Conservation (phyloP, 805 yeast species). For the Candida nonsorbophila region DNA sequence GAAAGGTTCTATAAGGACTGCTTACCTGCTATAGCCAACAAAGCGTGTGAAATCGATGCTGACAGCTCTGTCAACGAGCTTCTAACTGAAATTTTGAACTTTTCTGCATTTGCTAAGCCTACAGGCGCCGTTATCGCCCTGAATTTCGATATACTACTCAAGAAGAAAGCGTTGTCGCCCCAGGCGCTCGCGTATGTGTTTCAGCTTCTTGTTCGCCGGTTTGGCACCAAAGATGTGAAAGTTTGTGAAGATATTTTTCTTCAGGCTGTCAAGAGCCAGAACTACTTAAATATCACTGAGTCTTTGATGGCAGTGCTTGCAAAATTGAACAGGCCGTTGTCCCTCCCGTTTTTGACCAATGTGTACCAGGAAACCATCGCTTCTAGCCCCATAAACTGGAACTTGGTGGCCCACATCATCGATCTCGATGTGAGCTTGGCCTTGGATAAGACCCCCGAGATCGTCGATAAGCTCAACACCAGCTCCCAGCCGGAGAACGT, state of each 20-base stretch:
- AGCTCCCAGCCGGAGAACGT: too few species aligned
- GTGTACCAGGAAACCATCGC: conserved; percentile 28
- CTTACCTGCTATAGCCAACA: conserved; percentile 6
- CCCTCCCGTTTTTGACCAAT: conserved; percentile 44
- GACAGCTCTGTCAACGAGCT: conserved; percentile 1
- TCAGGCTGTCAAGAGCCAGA: conserved; percentile 23
- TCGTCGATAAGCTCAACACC: conserved; percentile 1
- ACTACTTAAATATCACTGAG: conserved; percentile 37
- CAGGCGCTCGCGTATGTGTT: conserved; percentile 15
- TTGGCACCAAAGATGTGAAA: conserved; percentile 25
- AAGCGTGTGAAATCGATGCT: too few species aligned
- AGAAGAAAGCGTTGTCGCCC: conserved; percentile 8
- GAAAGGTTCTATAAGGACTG: conserved; percentile 21
- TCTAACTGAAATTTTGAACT: background rate
- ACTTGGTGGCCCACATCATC: conserved; percentile 42
- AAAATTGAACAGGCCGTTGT: conserved; percentile 45
- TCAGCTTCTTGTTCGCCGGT: conserved; percentile 20
- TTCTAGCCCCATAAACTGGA: conserved; percentile 30
- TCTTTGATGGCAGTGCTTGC: conserved; percentile 43
- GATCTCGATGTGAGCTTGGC: conserved; percentile 57
- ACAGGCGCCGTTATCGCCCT: background rate
- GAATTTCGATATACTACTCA: conserved; percentile 10
- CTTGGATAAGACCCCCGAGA: conserved; percentile 22
- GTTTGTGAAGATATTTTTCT: conserved; percentile 46
- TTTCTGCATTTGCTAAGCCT: too few species aligned